These are phyloP conservation scores for Penstemon barbatus DNA, from an alignment of 257 asterid genomes.

Conservation along the genomic window DNA sequence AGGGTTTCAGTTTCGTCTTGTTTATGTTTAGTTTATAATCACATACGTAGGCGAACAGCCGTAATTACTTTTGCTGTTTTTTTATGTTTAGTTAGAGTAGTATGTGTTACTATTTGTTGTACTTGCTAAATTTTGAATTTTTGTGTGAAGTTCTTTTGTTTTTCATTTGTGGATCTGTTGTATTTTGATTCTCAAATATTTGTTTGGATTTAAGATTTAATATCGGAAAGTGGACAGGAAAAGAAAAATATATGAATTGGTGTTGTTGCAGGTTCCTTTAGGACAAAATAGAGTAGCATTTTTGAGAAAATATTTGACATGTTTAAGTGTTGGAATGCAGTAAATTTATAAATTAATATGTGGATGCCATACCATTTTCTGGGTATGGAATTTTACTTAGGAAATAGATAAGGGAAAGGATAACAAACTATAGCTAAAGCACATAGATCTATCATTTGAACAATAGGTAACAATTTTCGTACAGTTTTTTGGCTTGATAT, in stretches of 20 bases:
- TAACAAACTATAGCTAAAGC: not conserved
- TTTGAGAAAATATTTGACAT: not conserved
- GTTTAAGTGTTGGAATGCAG: not conserved
- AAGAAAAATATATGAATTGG: not conserved
- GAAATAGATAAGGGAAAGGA: not conserved
- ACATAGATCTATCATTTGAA: too few species aligned
- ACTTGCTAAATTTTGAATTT: conserved; percentile 2
- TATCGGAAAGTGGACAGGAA: not conserved
- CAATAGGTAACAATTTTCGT: not conserved
- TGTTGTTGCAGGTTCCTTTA: not conserved
- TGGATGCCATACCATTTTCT: not conserved
- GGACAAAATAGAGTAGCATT: not conserved
- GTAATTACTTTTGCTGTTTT: too few species aligned
- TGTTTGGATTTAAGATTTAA: conserved; percentile 25
- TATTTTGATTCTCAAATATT: conserved; percentile 2
- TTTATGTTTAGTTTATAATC: not conserved
- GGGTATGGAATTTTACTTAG: not conserved
- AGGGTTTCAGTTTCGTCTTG: conserved; percentile 35
- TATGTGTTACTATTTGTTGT: conserved; percentile 5
- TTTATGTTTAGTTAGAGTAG: too few species aligned
- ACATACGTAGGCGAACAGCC: too few species aligned
- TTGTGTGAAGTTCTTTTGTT: conserved; percentile 13
- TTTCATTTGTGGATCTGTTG: conserved; percentile 30
- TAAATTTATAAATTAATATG: not conserved
- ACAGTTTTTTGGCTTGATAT: too few species aligned